Base-by-base conservation (phyloP, 371 early-diverging fungal species). In the Mucor indicus region DNA sequence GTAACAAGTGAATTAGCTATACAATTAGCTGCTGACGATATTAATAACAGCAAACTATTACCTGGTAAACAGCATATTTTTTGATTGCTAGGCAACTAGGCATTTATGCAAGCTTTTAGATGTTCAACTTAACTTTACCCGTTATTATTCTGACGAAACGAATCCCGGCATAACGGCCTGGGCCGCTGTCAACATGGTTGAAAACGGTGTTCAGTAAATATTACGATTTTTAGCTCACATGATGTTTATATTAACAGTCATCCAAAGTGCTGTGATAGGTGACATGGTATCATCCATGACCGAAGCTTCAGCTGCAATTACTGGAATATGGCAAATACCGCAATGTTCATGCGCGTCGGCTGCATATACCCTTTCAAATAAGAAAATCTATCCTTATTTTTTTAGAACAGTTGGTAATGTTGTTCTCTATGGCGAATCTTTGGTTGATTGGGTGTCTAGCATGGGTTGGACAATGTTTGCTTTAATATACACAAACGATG, bases 401-500 rank as follows among this genome's bases (percentile, higher is more conserved):
- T 73, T 73, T 53, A 54, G 74, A 21, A 69, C 70, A 2, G 44
- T 64, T 8, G 62, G 59, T 4, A 64, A 56, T 30, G 57, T 56
- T 22, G 45, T 53, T 5, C 37, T 62, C 13, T 64, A 57, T 42
- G 64, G 63, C 9, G 54, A 58, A 24, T 48, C 70, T 3, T 39
- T 69, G 12, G 50, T 67, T 7, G 58, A 59, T 37, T 69, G 69
- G 69, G 60, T 69, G 3, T 17, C 40, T 11, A 52, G 55, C 37
- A 69, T 69, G 69, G 60, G 57, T 1, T 73, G 74, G 74, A 31
- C 23, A 17, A 57, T 30, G 36, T 73, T 67, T 52, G 61, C 69
- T 13, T 20, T 73, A 4, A 37, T 73, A 5, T 69, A 73, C 35
- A 59, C 67, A 7, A 57, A 69, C 20, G 69, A 69, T 39, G 45